Evolutionary conservation across 305 asterid species (phyloP).

Genomic region (Fraxinus greggii): DNA sequence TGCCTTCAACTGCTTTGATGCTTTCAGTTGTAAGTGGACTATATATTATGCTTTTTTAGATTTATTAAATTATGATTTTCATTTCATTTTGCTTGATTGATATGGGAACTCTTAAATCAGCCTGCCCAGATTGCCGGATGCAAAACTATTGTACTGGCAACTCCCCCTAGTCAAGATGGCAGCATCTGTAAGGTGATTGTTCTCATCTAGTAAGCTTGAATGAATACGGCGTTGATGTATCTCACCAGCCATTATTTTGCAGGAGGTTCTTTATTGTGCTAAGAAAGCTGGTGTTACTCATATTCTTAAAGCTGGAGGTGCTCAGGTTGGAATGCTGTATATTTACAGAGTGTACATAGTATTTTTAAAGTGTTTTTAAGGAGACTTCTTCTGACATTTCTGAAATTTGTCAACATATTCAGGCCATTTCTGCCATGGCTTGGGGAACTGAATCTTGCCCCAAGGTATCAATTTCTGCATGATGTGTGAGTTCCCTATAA

Average conservation of each 20-base stretch:
- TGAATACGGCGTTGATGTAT: neutral
- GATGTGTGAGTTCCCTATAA: slow-evolving; percentile 10
- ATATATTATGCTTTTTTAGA: slow-evolving; percentile 5
- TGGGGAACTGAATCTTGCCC: slow-evolving; percentile 98
- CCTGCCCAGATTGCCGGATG: slow-evolving; percentile 99
- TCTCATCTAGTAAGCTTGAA: slow-evolving; percentile 20
- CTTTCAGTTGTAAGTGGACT: slow-evolving; percentile 79
- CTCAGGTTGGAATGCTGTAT: slow-evolving; percentile 58
- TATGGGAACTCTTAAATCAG: slow-evolving; percentile 46
- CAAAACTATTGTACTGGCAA: slow-evolving; percentile 90
- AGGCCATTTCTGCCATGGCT: slow-evolving; percentile 98
- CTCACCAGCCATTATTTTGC: slow-evolving; percentile 26
- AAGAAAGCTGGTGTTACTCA: slow-evolving; percentile 97
- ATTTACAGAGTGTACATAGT: neutral
- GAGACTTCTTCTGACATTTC: slow-evolving; percentile 19
- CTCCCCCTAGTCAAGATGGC: slow-evolving; percentile 84
- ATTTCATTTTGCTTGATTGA: slow-evolving; percentile 21
- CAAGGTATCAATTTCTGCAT: slow-evolving; percentile 53
- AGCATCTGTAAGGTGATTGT: slow-evolving; percentile 76
- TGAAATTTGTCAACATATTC: slow-evolving; percentile 22
- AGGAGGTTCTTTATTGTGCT: slow-evolving; percentile 97
- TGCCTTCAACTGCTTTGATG: slow-evolving; percentile 98
- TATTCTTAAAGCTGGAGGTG: slow-evolving; percentile 97
- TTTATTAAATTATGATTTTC: slow-evolving; percentile 18
- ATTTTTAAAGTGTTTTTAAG: slow-evolving; percentile 8